Evolutionary conservation across 768 basidiomycete genomes (phyloP), one percentile per base, ranked within the genome.

Genomic region (Tricholoma sp.): DNA sequence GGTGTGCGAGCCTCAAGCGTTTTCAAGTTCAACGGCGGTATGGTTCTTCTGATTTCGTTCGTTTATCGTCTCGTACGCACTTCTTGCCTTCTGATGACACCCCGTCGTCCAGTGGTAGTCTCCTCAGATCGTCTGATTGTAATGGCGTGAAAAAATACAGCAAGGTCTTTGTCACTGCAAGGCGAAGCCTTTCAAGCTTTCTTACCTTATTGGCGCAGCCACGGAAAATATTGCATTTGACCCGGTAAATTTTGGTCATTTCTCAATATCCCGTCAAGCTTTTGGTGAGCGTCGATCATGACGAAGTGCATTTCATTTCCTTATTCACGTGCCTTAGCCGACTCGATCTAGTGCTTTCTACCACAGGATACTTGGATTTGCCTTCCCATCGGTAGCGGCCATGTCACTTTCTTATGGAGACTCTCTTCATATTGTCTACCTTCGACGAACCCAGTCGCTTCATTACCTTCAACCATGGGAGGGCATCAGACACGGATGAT

Each of bases 1-100:
- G 14, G 7, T 43, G 5, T 27, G 3, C 5, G 24, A 27, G 24
- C 5, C 24, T n/a, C n/a, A n/a, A n/a, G n/a, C n/a, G n/a, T n/a
- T n/a, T n/a, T n/a, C n/a, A n/a, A n/a, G n/a, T n/a, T n/a, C n/a
- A n/a, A n/a, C n/a, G n/a, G n/a, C 27, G 82, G 83, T 63, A 83
- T 7, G 83, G 83, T 50, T 84, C 82, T 3, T 76, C 83, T 0
- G 83, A 83, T 64, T 62, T 84, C 61, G 82, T 81, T 61, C 47
- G 73, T n/a, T n/a, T n/a, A n/a, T 21, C 55, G 21, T 52, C 4
- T 22, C 58, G 43, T 49, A 34, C 31, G 10, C 24, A 32, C 2
- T 24, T 24, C 46, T 1, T 18, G 16, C 47, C 10, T 43, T 12
- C 24, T 39, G 9, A 55, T 29, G 18, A 10, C 16, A 16, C 14